Conservation (phyloP, 495 filamentous ascomycete genomes). For the Platismatia glauca region DNA sequence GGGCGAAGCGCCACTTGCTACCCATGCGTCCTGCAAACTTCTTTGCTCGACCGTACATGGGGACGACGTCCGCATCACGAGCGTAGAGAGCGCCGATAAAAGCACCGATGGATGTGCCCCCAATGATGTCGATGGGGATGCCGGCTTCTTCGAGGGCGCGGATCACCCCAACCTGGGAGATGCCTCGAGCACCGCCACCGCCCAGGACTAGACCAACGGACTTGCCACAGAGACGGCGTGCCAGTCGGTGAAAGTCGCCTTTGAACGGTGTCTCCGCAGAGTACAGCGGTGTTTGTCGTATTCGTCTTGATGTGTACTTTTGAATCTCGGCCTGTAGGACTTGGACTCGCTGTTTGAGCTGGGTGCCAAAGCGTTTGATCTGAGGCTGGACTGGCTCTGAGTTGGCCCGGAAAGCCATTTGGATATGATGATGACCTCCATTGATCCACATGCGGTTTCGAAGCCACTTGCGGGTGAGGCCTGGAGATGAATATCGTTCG, state of each 20-base stretch:
- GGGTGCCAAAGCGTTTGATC: slow-evolving; percentile 69
- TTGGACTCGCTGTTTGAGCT: slow-evolving; percentile 85
- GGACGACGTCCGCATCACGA: slow-evolving; percentile 90
- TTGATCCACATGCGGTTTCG: slow-evolving; percentile 96
- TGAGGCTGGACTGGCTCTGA: slow-evolving; percentile 69
- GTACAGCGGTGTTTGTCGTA: slow-evolving; percentile 80
- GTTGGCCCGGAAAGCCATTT: slow-evolving; percentile 83
- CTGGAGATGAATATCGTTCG: slow-evolving; percentile 78
- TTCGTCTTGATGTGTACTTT: slow-evolving; percentile 84
- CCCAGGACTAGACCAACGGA: slow-evolving; percentile 91
- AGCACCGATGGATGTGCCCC: slow-evolving; percentile 94
- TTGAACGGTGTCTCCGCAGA: slow-evolving; percentile 88
- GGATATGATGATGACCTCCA: slow-evolving; percentile 95
- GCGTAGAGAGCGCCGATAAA: slow-evolving; percentile 96
- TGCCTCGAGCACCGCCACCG: slow-evolving; percentile 85
- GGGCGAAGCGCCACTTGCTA: slow-evolving; percentile 92
- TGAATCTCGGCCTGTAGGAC: slow-evolving; percentile 94
- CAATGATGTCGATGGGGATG: slow-evolving; percentile 91
- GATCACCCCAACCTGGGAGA: slow-evolving; percentile 87
- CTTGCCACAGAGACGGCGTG: slow-evolving; percentile 83
- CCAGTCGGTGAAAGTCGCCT: slow-evolving; percentile 90
- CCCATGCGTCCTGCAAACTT: slow-evolving; percentile 96
- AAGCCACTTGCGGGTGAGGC: slow-evolving; percentile 79
- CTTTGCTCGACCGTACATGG: slow-evolving; percentile 92
- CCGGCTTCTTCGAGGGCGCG: slow-evolving; percentile 92